Percentiles rank a stretch among this genome's conserved stretches.
These are phyloP conservation scores for Umbelopsis sp. DNA, from an alignment of 192 early-diverging fungal species.

Conservation along the genomic window DNA sequence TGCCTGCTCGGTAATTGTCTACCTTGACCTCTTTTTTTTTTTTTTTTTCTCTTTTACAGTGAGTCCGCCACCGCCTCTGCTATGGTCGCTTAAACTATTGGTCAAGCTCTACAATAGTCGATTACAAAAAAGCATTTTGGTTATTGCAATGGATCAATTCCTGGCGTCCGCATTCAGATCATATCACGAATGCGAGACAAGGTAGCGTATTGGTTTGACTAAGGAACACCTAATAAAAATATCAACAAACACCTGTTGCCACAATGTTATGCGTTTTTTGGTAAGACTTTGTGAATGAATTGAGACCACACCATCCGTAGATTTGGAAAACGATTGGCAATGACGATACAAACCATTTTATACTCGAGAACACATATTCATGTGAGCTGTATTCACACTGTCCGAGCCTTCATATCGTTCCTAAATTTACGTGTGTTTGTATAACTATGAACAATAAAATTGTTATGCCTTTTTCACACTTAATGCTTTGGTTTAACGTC, in stretches of 20 bases:
- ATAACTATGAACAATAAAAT: no score
- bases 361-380: constrained; percentile 23
- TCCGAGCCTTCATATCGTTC: constrained; percentile 13
- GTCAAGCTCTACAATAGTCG: constrained; percentile 2
- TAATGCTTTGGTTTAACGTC: no score
- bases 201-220: constrained; percentile 17
- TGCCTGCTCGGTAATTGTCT: constrained; percentile 45
- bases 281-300: background rate
- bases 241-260: background rate
- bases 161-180: background rate
- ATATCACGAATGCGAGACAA: background rate
- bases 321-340: constrained; percentile 2
- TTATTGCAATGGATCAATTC: background rate
- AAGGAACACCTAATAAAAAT: constrained; percentile 7
- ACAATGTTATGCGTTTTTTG: background rate
- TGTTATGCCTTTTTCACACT: no score
- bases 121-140: background rate
- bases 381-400: constrained; percentile 23
- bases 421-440: background rate
- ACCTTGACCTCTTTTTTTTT: constrained; percentile 40
- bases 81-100: constrained; percentile 36
- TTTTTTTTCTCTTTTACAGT: constrained; percentile 41
- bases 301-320: background rate
- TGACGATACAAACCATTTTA: constrained; percentile 2
- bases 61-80: constrained; percentile 46